Evolutionary conservation across 768 basidiomycete genomes (phyloP).

Genomic region (Lyophyllum decastes): DNA sequence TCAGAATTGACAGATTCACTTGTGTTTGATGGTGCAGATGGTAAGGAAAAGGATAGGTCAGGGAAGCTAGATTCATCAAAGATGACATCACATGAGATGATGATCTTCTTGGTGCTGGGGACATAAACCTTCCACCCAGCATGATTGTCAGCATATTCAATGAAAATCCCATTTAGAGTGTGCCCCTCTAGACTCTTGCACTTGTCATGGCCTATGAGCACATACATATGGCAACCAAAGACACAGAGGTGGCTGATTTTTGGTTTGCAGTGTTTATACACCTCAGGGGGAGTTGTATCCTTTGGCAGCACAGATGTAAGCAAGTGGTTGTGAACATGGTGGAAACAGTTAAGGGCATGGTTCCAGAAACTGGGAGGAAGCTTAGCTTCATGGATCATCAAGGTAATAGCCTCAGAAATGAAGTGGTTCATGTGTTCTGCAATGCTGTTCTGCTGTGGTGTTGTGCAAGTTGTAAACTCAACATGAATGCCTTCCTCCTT

Average conservation of each 20-base stretch:
- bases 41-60: not conserved
- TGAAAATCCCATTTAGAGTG: constrained; percentile 35
- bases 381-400: constrained; percentile 4
- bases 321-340: constrained; percentile 3
- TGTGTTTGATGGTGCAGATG: not conserved
- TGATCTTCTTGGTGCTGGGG: not conserved
- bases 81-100: constrained; percentile 2
- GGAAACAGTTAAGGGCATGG: not conserved
- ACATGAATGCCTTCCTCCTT: constrained; percentile 24
- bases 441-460: constrained; percentile 44
- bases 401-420: constrained; percentile 27
- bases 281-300: not conserved
- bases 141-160: constrained; percentile 31
- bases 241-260: constrained; percentile 30
- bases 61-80: constrained; percentile 3
- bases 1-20: not conserved
- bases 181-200: constrained; percentile 23
- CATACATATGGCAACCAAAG: constrained; percentile 41
- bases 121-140: constrained; percentile 6
- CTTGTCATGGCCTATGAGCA: constrained; percentile 36
- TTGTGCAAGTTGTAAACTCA: constrained; percentile 22
- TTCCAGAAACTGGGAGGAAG: constrained; percentile 4
- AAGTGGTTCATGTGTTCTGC: constrained; percentile 40
- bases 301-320: constrained; percentile 4
- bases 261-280: constrained; percentile 11